Evolutionary conservation across 495 filamentous ascomycete genomes (phyloP), one percentile per base, ranked within the genome.

Genomic region (Apiosordaria backusii): DNA sequence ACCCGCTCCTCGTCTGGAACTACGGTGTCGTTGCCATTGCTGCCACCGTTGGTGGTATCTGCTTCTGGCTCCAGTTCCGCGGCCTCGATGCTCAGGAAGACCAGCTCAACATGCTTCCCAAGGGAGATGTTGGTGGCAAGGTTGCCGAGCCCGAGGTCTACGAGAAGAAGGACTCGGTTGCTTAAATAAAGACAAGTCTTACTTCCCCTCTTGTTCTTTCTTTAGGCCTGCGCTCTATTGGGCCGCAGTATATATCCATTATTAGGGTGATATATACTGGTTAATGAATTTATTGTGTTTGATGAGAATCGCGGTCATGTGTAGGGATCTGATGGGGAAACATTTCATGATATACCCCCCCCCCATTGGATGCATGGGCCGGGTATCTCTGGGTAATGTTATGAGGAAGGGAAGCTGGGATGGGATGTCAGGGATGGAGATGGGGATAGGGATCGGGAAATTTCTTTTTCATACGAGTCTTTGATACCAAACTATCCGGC

Each of bases 1-100:
- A 93, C 70, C 90, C 90, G 0, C 72, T 87, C 3, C 79, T 93
- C n/a, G 77, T 85, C 23, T 84, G 82, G 78, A 76, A 91, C 73
- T 92, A 92, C 73, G 82, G 78, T 4, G 69, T 83, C 1, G 83
- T 89, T 26, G 89, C 86, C 10, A 81, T 90, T 29, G 71, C 91
- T 18, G 83, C 88, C 3, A 83, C 84, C 62, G 55, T 88, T 4
- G 87, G 84, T n/a, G 83, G 82, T 4, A 64, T 80, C 35, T 76
- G 80, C 4, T 92, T 93, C 79, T 91, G 85, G 83, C 61, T 85
- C 55, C 81, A 77, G 65, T 88, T 87, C 72, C 76, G 84, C 18
- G 73, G 79, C 55, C 71, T 89, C 3, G 89, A 93, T 69, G 69
- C 69, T 22, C 77, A 87, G 70, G 90, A 92, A 68, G 90, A 91